Evolutionary conservation across 768 basidiomycete species (phyloP).

Genomic region (Dendrothele bispora): DNA sequence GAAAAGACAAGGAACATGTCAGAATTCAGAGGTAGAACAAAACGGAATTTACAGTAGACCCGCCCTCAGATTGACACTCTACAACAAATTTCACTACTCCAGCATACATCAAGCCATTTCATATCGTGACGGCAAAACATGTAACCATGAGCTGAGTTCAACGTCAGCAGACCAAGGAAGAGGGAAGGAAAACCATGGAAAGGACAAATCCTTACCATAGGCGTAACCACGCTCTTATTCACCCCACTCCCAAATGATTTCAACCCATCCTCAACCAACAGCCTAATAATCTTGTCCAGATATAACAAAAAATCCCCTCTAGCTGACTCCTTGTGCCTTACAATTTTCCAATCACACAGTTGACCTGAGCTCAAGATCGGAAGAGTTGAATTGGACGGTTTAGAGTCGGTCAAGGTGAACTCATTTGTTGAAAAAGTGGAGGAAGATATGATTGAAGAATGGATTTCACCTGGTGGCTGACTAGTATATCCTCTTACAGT

Average conservation of each 20-base stretch:
- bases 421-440: no score
- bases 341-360: constrained; percentile 96
- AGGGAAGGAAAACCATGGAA: constrained; percentile 3
- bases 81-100: constrained; percentile 96
- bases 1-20: no score
- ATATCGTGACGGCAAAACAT: neutral
- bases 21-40: no score
- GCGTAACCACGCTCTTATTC: constrained; percentile 77
- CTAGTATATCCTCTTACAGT: no score
- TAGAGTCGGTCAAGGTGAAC: no score
- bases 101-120: constrained; percentile 75
- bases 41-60: constrained; percentile 43
- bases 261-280: constrained; percentile 84
- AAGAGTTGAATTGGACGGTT: constrained; percentile 28
- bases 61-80: constrained; percentile 96
- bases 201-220: constrained; percentile 56
- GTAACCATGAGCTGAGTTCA: constrained; percentile 1
- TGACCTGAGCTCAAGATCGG: constrained; percentile 79
- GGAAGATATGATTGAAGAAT: no score
- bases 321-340: constrained; percentile 82
- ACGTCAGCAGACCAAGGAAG: neutral
- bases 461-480: no score
- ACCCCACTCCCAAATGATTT: constrained; percentile 78
- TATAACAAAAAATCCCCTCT: constrained; percentile 97
- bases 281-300: constrained; percentile 85